A percentile compares a stretch with the other conserved stretches of the same genome.
Evolutionary conservation across 208 protist genomes (phyloP).

Genomic region (Trypanosoma avium): DNA sequence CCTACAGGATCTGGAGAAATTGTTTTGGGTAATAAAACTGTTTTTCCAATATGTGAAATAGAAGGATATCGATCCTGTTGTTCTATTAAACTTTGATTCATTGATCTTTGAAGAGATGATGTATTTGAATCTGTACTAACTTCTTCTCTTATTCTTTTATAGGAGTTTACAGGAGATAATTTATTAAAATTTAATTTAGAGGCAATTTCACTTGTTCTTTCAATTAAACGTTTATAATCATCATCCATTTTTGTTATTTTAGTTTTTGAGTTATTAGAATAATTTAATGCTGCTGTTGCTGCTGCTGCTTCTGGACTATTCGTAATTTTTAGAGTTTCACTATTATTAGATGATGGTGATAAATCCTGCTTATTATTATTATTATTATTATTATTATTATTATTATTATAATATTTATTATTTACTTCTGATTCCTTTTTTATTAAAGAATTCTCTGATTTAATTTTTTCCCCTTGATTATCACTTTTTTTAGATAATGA

Average conservation of each 20-base stretch:
- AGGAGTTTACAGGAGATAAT: neutral
- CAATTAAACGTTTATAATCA: constrained; percentile 10
- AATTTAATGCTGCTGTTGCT: neutral
- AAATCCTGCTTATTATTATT: neutral
- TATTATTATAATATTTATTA: too few species aligned
- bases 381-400: neutral
- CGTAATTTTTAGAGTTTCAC: neutral
- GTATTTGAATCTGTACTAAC: neutral
- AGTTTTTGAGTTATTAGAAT: too few species aligned
- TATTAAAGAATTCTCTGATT: too few species aligned
- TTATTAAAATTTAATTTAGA: constrained; percentile 1
- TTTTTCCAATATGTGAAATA: neutral
- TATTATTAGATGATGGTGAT: neutral
- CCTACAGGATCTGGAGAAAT: constrained; percentile 4
- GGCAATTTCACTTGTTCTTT: constrained; percentile 3
- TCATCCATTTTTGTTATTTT: constrained; percentile 7
- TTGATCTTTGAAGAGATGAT: neutral
- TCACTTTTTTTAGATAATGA: too few species aligned
- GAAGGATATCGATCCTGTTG: neutral
- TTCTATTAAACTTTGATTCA: neutral
- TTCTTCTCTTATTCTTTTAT: constrained; percentile 7
- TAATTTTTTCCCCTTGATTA: too few species aligned
- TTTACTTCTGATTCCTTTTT: too few species aligned
- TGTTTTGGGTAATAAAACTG: constrained; percentile 12
- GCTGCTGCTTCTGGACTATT: constrained; percentile 3